A percentile compares a stretch with the other conserved stretches of the same genome.
Evolutionary conservation across 345 rosid genomes (phyloP).

Genomic region (Cardamine chenopodiifolia): DNA sequence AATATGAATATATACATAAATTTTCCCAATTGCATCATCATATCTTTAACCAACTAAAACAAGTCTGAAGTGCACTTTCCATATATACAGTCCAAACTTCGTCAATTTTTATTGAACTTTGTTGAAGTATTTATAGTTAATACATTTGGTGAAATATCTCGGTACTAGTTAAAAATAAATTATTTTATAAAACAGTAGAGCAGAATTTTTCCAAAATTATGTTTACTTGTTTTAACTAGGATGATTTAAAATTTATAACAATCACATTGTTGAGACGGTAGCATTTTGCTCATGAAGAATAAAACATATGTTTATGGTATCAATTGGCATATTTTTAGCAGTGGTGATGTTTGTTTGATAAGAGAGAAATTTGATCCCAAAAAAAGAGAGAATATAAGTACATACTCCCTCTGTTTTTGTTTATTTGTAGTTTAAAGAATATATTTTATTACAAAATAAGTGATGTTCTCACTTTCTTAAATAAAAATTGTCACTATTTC

Average conservation of each 20-base stretch:
- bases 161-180: neutral
- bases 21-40: neutral
- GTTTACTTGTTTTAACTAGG: neutral
- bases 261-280: neutral
- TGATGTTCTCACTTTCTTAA: too few species aligned
- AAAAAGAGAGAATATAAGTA: neutral
- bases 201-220: neutral
- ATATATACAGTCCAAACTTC: neutral
- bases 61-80: neutral
- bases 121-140: neutral
- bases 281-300: neutral
- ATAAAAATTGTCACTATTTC: too few species aligned
- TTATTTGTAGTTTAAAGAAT: too few species aligned
- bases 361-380: neutral
- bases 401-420: too few species aligned
- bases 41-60: neutral
- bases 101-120: neutral
- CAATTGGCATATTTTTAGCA: neutral
- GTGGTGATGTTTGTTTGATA: neutral
- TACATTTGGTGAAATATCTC: neutral
- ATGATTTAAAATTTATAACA: neutral
- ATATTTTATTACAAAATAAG: too few species aligned
- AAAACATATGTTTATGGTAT: neutral
- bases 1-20: neutral
- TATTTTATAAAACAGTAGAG: neutral